Evolutionary conservation across 108 stramenopile genomes (phyloP).

Genomic region (Pseudonitzschia delicatissima): DNA sequence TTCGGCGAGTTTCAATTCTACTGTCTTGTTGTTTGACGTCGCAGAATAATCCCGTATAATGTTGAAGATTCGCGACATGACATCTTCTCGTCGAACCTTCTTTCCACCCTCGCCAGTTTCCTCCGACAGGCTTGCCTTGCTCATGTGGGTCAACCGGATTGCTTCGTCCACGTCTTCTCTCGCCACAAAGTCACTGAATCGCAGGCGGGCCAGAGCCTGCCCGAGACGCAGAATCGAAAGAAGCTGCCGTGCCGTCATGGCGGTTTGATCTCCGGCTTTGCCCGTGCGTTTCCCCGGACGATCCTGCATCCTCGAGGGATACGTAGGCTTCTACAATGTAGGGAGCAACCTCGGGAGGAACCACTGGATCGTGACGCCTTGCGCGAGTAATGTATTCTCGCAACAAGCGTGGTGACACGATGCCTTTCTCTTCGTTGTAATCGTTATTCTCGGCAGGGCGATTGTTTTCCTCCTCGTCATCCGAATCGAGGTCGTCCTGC

Average conservation of each 20-base stretch:
- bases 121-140: slow-evolving; percentile 69
- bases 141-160: slow-evolving; percentile 92
- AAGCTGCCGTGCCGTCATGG: slow-evolving; percentile 97
- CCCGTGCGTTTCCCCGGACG: slow-evolving; percentile 40
- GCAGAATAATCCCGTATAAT: slow-evolving; percentile 76
- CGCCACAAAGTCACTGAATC: slow-evolving; percentile 91
- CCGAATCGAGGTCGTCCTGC: slow-evolving; percentile 30
- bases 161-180: slow-evolving; percentile 98
- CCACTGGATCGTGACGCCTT: slow-evolving; percentile 84
- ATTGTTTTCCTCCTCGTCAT: background rate
- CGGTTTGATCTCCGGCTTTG: slow-evolving; percentile 86
- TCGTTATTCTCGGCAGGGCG: slow-evolving; percentile 12
- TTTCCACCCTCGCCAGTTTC: slow-evolving; percentile 22
- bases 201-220: slow-evolving; percentile 93
- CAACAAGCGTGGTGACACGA: slow-evolving; percentile 74
- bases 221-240: slow-evolving; percentile 95
- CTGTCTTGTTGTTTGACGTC: slow-evolving; percentile 35
- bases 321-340: slow-evolving; percentile 99
- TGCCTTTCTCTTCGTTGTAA: slow-evolving; percentile 33
- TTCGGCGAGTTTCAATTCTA: slow-evolving; percentile 64
- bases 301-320: slow-evolving; percentile 74
- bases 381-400: slow-evolving; percentile 95
- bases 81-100: slow-evolving; percentile 46
- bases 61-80: slow-evolving; percentile 70
- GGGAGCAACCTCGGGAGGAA: slow-evolving; percentile 90